A percentile compares a stretch with the other conserved stretches of the same genome.
phyloP scores from a whole-genome alignment of 2,329 filamentous ascomycete species.

The Colletotrichum lentis region DNA sequence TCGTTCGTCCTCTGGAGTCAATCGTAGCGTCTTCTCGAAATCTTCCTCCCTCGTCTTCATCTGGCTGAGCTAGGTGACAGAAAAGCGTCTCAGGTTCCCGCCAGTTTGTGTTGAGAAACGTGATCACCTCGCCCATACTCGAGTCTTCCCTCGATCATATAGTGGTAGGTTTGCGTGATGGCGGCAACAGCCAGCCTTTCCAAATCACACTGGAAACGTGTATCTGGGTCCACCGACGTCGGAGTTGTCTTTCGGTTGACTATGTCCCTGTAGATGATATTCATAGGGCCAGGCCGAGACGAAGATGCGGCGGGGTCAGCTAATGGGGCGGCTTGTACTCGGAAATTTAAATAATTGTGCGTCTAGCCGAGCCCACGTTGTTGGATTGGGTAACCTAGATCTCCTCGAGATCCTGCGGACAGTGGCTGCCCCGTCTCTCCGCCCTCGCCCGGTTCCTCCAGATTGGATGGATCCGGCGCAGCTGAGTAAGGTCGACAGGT shows the following conservation, averaged over 20 bases:
- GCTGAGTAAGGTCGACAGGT: slow-evolving; percentile 43
- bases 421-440: slow-evolving; percentile 1
- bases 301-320: slow-evolving; percentile 53
- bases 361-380: slow-evolving; percentile 7
- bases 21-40: slow-evolving; percentile 41
- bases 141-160: slow-evolving; percentile 58
- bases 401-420: not conserved
- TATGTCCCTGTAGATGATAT: slow-evolving; percentile 53
- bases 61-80: slow-evolving; percentile 47
- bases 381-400: not conserved
- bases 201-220: slow-evolving; percentile 47
- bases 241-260: slow-evolving; percentile 43
- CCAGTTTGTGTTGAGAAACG: slow-evolving; percentile 53
- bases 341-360: slow-evolving; percentile 46
- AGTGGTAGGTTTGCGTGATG: slow-evolving; percentile 58
- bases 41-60: slow-evolving; percentile 41
- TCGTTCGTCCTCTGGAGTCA: slow-evolving; percentile 39
- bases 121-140: slow-evolving; percentile 54
- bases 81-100: slow-evolving; percentile 42
- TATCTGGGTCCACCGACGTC: slow-evolving; percentile 42
- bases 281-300: slow-evolving; percentile 52
- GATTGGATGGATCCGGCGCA: slow-evolving; percentile 43
- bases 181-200: slow-evolving; percentile 52
- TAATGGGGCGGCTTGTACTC: slow-evolving; percentile 61
- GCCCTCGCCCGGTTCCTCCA: slow-evolving; percentile 44